Conservation (phyloP, 805 yeast genomes). For the Cyberlindnera americana region DNA sequence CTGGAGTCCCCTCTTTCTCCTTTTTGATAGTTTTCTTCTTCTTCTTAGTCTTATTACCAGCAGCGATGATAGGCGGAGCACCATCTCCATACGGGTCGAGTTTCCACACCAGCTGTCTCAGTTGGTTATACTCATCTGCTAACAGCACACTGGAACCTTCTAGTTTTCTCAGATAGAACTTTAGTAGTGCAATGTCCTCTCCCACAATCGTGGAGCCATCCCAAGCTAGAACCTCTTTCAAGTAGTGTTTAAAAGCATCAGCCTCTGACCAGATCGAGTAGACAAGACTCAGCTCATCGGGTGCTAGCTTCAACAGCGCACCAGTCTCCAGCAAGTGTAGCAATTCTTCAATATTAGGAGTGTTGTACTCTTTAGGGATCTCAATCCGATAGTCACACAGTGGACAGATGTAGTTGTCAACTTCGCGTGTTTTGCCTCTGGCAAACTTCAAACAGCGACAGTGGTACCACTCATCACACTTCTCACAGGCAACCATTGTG, state of each 20-base stretch:
- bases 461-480: constrained; percentile 72
- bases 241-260: constrained; percentile 21
- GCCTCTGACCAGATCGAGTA: constrained; percentile 19
- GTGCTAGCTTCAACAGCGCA: constrained; percentile 27
- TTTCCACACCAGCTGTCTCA: constrained; percentile 27
- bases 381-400: constrained; percentile 42
- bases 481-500: constrained; percentile 68
- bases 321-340: constrained; percentile 29
- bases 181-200: constrained; percentile 29
- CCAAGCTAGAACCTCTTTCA: constrained; percentile 16
- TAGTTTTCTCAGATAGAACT: constrained; percentile 45
- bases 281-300: constrained; percentile 32
- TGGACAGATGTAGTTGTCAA: constrained; percentile 47
- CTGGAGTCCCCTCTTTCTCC: background rate
- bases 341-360: constrained; percentile 35
- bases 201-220: constrained; percentile 23
- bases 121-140: constrained; percentile 31
- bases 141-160: constrained; percentile 40
- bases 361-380: constrained; percentile 31
- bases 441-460: constrained; percentile 49
- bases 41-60: constrained; percentile 23
- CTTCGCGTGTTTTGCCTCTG: constrained; percentile 28
- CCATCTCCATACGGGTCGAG: constrained; percentile 26
- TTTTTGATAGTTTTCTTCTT: constrained; percentile 4
- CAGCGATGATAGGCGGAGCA: constrained; percentile 29